Conservation (phyloP, 2,329 filamentous ascomycete genomes). For the Magnaporthiopsis incrustans region DNA sequence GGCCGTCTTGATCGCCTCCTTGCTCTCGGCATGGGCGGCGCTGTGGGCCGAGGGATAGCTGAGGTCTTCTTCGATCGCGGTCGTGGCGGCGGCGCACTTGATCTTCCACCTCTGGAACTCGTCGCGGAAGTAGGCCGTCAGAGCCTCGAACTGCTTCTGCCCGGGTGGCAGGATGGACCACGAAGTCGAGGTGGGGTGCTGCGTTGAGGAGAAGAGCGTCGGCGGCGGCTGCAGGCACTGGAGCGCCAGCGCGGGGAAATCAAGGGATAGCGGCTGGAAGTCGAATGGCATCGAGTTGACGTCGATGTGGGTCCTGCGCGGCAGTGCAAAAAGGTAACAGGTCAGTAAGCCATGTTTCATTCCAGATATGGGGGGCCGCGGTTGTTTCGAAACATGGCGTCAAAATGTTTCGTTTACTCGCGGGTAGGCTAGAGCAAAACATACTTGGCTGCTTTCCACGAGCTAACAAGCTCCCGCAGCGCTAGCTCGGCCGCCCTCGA, state of each 20-base stretch:
- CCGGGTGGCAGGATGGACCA: constrained; percentile 76
- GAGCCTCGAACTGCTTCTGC: constrained; percentile 63
- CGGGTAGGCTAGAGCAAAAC: constrained; percentile 18
- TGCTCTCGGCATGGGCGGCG: constrained; percentile 33
- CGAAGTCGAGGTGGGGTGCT: constrained; percentile 67
- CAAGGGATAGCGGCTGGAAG: constrained; percentile 77
- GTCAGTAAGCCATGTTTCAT: neutral
- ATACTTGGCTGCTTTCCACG: constrained; percentile 75
- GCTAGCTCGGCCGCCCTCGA: constrained; percentile 78
- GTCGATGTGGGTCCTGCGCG: constrained; percentile 44
- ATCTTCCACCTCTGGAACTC: constrained; percentile 60
- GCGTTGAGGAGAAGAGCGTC: constrained; percentile 73
- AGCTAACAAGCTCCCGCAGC: constrained; percentile 72
- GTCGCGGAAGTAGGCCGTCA: constrained; percentile 58
- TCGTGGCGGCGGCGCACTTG: constrained; percentile 41
- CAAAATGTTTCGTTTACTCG: neutral
- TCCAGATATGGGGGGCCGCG: neutral
- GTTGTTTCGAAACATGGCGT: neutral
- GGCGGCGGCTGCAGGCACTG: constrained; percentile 73
- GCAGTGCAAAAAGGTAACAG: neutral
- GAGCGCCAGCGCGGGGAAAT: constrained; percentile 78
- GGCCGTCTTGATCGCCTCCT: constrained; percentile 38
- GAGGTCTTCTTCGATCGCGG: constrained; percentile 41
- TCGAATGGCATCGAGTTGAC: constrained; percentile 55
- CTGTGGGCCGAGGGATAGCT: constrained; percentile 35